phyloP scores from a whole-genome alignment of 441 rosid genomes.

The Pelargonium fulgidum region DNA sequence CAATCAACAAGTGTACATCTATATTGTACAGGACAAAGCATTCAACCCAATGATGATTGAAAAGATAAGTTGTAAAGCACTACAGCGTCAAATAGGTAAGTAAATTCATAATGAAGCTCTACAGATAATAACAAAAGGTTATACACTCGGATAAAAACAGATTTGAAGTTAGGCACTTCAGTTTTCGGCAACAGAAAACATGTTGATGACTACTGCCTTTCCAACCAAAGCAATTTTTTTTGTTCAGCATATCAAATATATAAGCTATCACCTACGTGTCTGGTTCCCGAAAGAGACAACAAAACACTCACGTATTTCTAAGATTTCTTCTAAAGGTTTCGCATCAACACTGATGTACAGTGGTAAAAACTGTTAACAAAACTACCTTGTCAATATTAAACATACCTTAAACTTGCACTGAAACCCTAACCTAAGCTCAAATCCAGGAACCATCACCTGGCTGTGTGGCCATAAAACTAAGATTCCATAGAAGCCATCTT shows the following conservation, averaged over 20 bases:
- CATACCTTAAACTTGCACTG: not conserved
- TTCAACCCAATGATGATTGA: no score
- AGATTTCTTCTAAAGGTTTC: not conserved
- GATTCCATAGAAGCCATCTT: not conserved
- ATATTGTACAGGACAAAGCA: no score
- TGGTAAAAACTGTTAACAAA: not conserved
- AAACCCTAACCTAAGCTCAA: not conserved
- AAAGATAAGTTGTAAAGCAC: not conserved
- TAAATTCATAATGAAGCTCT: not conserved
- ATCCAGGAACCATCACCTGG: not conserved
- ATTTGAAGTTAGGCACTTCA: not conserved
- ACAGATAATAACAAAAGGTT: not conserved
- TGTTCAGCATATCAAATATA: not conserved
- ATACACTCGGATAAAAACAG: not conserved
- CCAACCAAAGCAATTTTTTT: not conserved
- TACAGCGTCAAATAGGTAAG: not conserved
- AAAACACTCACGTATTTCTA: not conserved
- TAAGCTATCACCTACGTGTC: not conserved
- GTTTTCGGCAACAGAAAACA: not conserved
- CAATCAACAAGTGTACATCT: no score
- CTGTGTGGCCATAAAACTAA: not conserved
- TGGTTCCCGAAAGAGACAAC: not conserved
- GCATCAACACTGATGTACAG: not conserved
- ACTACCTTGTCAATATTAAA: no score
- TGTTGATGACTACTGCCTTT: not conserved